A percentile compares a stretch with the other conserved stretches of the same genome.
These are phyloP conservation scores for Thraustotheca clavata DNA, from an alignment of 352 stramenopile genomes.

Conservation along the genomic window DNA sequence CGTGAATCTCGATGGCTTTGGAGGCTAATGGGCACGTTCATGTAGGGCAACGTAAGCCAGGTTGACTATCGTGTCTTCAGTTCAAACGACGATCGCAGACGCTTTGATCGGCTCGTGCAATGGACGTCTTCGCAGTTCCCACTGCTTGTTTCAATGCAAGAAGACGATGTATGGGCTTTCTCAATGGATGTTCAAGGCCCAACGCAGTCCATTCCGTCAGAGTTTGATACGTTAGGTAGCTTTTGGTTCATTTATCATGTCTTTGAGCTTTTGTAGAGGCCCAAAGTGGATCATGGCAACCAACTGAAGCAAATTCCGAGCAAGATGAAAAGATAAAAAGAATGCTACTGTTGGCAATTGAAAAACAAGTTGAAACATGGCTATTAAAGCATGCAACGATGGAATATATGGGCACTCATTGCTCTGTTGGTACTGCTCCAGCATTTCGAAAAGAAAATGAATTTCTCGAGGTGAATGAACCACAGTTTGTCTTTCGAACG, in stretches of 20 bases:
- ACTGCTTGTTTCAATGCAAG: background rate
- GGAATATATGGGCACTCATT: background rate
- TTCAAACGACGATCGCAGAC: background rate
- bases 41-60: background rate
- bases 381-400: background rate
- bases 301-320: background rate
- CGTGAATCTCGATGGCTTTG: background rate
- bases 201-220: background rate
- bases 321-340: background rate
- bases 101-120: background rate
- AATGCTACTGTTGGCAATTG: background rate
- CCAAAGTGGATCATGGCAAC: background rate
- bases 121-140: background rate
- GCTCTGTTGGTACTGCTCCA: background rate
- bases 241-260: background rate
- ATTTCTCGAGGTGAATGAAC: constrained; percentile 1
- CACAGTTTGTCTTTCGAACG: constrained; percentile 10
- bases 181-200: background rate
- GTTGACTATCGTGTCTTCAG: constrained; percentile 1
- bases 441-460: constrained; percentile 5
- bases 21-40: background rate
- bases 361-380: constrained; percentile 6
- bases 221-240: background rate
- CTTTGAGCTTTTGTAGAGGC: background rate
- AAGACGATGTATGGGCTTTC: background rate